Evolutionary conservation across 1,284 basidiomycete genomes (phyloP).

Genomic region (Vanrija sp.): DNA sequence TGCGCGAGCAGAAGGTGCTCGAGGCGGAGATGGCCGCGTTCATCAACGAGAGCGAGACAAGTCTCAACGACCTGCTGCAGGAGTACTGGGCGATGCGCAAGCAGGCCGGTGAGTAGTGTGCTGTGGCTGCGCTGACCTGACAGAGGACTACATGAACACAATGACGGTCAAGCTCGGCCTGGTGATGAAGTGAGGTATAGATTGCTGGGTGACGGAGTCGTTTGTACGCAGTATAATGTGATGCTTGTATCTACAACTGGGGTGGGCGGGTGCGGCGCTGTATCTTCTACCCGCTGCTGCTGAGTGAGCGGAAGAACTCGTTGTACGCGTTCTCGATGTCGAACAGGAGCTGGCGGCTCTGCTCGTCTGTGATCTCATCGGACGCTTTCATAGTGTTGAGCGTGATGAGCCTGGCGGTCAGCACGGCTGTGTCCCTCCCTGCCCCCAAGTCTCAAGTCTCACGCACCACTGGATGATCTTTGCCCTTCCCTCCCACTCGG

Average conservation of each 20-base stretch:
- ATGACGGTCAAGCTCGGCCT: conserved; percentile 42
- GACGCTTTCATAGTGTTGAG: conserved; percentile 96
- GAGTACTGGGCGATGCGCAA: conserved; percentile 77
- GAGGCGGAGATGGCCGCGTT: conserved; percentile 65
- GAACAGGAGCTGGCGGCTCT: conserved; percentile 89
- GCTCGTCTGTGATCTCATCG: conserved; percentile 93
- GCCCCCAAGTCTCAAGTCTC: background rate
- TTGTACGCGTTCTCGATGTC: conserved; percentile 96
- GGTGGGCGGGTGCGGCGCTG: background rate
- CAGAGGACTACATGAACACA: conserved; percentile 47
- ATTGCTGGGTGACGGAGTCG: background rate
- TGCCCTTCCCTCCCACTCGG: conserved; percentile 89
- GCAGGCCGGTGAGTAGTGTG: conserved; percentile 60
- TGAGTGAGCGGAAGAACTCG: conserved; percentile 85
- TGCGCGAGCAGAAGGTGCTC: conserved; percentile 30
- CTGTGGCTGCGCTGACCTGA: background rate
- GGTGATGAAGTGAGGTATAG: background rate
- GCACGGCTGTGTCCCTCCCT: background rate
- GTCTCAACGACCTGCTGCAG: conserved; percentile 68
- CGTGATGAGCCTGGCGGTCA: conserved; percentile 75
- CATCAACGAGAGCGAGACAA: conserved; percentile 64
- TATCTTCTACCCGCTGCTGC: conserved; percentile 6
- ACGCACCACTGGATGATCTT: conserved; percentile 87
- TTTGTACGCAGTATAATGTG: background rate
- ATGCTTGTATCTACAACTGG: background rate